These are phyloP conservation scores for Acacia confusa DNA, from an alignment of 306 rosid species.

Conservation along the genomic window DNA sequence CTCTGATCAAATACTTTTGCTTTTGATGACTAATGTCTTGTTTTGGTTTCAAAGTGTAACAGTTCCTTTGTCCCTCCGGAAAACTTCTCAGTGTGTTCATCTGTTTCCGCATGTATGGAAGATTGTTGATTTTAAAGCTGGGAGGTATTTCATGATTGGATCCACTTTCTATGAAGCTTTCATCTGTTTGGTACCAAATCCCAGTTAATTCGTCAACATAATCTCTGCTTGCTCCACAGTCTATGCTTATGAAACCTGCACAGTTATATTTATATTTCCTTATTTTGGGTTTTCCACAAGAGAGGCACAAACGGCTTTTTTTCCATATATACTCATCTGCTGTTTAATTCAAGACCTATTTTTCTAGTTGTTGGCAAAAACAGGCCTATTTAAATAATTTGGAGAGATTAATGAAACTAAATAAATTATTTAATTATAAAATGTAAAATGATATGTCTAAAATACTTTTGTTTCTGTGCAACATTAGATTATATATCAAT, in stretches of 20 bases:
- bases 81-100: conserved; percentile 40
- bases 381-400: no score
- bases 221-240: background rate
- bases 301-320: no score
- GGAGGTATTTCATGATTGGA: background rate
- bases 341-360: no score
- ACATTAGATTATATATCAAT: no score
- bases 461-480: no score
- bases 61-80: conserved; percentile 38
- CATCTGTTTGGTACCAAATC: background rate
- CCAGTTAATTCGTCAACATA: background rate
- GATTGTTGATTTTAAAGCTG: background rate
- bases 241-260: background rate
- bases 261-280: no score
- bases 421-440: no score
- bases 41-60: conserved; percentile 41
- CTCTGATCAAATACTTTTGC: conserved; percentile 39
- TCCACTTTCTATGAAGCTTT: conserved; percentile 9
- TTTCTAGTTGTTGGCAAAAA: no score
- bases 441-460: no score
- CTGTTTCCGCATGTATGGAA: background rate
- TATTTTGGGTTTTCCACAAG: no score
- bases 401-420: no score
- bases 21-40: background rate
- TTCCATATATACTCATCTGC: no score